Percentiles rank a stretch among this genome's conserved stretches.
phyloP scores from a whole-genome alignment of 345 rosid species.

The Populus ilicifolia region DNA sequence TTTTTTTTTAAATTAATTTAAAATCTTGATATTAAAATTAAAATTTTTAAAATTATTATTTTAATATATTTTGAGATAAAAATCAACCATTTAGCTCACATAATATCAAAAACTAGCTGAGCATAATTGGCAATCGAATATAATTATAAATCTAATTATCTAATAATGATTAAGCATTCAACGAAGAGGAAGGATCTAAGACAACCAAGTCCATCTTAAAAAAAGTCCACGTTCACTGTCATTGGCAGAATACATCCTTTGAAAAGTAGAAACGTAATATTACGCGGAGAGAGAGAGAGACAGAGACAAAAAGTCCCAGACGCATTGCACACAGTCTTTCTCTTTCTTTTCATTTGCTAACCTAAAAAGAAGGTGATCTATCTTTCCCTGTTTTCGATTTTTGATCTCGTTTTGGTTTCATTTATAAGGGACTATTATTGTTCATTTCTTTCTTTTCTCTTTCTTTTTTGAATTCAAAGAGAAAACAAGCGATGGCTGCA shows the following conservation, averaged over 20 bases:
- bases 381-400: background rate
- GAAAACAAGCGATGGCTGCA: constrained; percentile 23
- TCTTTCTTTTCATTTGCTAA: background rate
- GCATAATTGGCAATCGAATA: background rate
- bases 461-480: background rate
- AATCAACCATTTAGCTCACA: no score
- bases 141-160: no score
- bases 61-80: no score
- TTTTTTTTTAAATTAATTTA: no score
- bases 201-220: background rate
- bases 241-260: background rate
- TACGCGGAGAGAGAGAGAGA: background rate
- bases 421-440: background rate
- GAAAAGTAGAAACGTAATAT: background rate
- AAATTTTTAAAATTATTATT: no score
- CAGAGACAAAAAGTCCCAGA: background rate
- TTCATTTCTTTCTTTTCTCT: background rate
- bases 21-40: no score
- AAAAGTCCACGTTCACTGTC: background rate
- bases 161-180: background rate
- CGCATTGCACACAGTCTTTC: background rate
- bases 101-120: no score
- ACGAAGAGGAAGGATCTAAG: background rate
- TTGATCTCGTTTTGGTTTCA: background rate
- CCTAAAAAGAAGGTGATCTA: background rate